Percentiles rank a stretch among this genome's conserved stretches.
Evolutionary conservation across 345 rosid species (phyloP).

Genomic region (Carallia brachiata): DNA sequence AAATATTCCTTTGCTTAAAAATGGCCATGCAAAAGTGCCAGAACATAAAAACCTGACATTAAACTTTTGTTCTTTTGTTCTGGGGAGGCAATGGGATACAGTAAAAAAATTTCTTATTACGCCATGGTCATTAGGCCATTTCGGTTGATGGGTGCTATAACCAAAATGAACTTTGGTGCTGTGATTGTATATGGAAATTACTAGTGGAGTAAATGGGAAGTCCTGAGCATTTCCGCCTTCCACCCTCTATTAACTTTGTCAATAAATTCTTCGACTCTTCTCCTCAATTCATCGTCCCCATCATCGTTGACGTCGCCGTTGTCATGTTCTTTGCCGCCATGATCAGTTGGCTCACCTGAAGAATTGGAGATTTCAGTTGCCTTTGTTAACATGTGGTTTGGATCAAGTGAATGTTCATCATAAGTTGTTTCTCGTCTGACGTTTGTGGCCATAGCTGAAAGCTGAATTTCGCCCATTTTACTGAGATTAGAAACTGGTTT

Average conservation of each 20-base stretch:
- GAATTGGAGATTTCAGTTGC: neutral
- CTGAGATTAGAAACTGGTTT: slow-evolving; percentile 19
- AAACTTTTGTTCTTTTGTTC: too few relatives aligned
- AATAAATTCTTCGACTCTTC: slow-evolving; percentile 62
- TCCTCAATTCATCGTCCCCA: slow-evolving; percentile 42
- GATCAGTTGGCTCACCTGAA: neutral
- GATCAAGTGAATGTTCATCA: slow-evolving; percentile 1
- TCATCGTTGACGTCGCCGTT: slow-evolving; percentile 9
- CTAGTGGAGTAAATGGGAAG: neutral
- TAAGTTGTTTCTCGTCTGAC: slow-evolving; percentile 3
- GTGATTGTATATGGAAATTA: neutral
- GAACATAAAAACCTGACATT: too few relatives aligned
- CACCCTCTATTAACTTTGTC: slow-evolving; percentile 52
- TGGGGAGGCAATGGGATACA: too few relatives aligned
- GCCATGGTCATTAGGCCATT: too few relatives aligned
- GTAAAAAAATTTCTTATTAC: too few relatives aligned
- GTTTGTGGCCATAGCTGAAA: neutral
- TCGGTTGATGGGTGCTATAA: too few relatives aligned
- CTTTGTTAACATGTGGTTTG: neutral
- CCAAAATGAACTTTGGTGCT: too few relatives aligned
- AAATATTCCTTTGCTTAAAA: too few relatives aligned
- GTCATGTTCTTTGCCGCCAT: neutral
- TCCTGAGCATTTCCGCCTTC: slow-evolving; percentile 42
- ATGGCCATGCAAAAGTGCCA: too few relatives aligned
- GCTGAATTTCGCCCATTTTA: slow-evolving; percentile 11